A percentile compares a stretch with the other conserved stretches of the same genome.
These are phyloP conservation scores for Wickerhamiella hasegawae DNA, from an alignment of 805 yeast species.

Conservation along the genomic window DNA sequence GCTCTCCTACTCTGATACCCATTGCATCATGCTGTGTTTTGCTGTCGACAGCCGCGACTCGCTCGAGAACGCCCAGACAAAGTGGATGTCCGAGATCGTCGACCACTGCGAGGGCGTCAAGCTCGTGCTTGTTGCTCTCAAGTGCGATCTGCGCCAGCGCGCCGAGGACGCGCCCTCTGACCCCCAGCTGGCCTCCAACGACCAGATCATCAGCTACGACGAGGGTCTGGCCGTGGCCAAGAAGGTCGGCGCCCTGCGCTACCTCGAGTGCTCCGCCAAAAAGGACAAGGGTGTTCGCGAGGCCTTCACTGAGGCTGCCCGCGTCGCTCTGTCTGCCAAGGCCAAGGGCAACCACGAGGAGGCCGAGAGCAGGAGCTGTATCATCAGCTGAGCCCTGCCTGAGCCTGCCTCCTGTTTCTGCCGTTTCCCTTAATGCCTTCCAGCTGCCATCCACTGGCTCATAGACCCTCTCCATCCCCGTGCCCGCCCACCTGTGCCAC, in stretches of 20 bases:
- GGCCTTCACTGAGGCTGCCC: conserved; percentile 96
- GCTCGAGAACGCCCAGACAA: conserved; percentile 81
- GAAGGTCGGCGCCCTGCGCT: conserved; percentile 82
- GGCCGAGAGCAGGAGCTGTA: conserved; percentile 11
- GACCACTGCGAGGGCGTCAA: conserved; percentile 96
- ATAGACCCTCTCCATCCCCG: too few relatives aligned
- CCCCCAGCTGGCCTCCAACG: conserved; percentile 21
- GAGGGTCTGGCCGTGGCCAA: conserved; percentile 91
- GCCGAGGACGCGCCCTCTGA: conserved; percentile 34
- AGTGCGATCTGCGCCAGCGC: conserved; percentile 74
- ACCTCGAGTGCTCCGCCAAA: conserved; percentile 93
- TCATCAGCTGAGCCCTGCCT: too few relatives aligned
- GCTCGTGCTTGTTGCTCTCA: conserved; percentile 80
- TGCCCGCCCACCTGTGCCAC: too few relatives aligned
- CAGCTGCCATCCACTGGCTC: too few relatives aligned
- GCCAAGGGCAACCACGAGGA: conserved; percentile 44
- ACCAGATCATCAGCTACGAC: conserved; percentile 57
- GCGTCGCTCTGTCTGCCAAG: conserved; percentile 84
- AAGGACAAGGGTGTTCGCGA: conserved; percentile 96
- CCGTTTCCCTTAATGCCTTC: too few relatives aligned
- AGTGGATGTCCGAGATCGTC: conserved; percentile 94
- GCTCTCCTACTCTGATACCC: conserved; percentile 85
- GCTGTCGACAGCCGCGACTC: conserved; percentile 91
- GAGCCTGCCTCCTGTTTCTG: too few relatives aligned
- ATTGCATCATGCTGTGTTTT: conserved; percentile 91